These are phyloP conservation scores for Venturia carpophila DNA, from an alignment of 2,329 filamentous ascomycete species.

Conservation along the genomic window DNA sequence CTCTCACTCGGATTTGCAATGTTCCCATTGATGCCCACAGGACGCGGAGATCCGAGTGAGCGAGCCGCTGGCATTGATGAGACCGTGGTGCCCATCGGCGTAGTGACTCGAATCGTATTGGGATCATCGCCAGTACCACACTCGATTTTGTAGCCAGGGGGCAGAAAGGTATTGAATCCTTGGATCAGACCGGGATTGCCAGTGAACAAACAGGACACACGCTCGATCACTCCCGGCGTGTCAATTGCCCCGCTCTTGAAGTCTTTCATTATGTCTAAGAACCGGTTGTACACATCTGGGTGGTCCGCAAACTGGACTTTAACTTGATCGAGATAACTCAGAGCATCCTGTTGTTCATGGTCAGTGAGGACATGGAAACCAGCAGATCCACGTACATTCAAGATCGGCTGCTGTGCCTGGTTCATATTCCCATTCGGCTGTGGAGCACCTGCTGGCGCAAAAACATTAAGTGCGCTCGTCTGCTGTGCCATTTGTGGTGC, in stretches of 20 bases:
- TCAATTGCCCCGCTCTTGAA: slow-evolving; percentile 92
- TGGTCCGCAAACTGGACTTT: slow-evolving; percentile 97
- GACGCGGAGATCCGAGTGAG: slow-evolving; percentile 31
- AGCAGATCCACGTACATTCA: slow-evolving; percentile 50
- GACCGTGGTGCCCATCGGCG: slow-evolving; percentile 93
- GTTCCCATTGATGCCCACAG: slow-evolving; percentile 2
- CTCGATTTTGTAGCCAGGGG: slow-evolving; percentile 92
- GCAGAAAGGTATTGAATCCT: slow-evolving; percentile 96
- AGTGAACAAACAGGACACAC: slow-evolving; percentile 90
- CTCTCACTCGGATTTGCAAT: slow-evolving; percentile 24
- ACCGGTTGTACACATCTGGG: slow-evolving; percentile 93
- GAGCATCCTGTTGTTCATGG: slow-evolving; percentile 51
- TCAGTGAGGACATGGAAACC: slow-evolving; percentile 10
- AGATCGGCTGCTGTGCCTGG: slow-evolving; percentile 76
- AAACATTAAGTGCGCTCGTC: background rate
- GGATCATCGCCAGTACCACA: slow-evolving; percentile 90
- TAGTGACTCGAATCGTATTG: slow-evolving; percentile 93
- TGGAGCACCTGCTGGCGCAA: background rate
- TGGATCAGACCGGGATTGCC: slow-evolving; percentile 93
- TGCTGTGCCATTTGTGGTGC: background rate
- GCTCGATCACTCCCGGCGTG: slow-evolving; percentile 92
- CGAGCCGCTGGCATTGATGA: slow-evolving; percentile 63
- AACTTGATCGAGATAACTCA: slow-evolving; percentile 96
- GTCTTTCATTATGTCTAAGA: slow-evolving; percentile 99
- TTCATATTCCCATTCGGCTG: slow-evolving; percentile 45